These are phyloP conservation scores for Lipomyces oligophaga DNA, from an alignment of 805 yeast genomes.

Conservation along the genomic window DNA sequence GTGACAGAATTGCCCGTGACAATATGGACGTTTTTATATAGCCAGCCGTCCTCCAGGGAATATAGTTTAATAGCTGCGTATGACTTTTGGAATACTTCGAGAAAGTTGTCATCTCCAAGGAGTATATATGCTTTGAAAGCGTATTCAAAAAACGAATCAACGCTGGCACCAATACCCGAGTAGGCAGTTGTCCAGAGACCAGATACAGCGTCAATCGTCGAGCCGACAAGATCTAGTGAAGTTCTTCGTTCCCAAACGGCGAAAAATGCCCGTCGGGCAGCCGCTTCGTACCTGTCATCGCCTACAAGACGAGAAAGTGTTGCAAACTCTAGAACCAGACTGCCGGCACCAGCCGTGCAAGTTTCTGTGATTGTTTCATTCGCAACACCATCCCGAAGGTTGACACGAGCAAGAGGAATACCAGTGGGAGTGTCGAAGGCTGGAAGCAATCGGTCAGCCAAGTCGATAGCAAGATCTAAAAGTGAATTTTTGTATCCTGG, in stretches of 20 bases:
- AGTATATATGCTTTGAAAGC: slow-evolving; percentile 72
- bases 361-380: slow-evolving; percentile 49
- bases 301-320: slow-evolving; percentile 70
- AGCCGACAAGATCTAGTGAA: slow-evolving; percentile 63
- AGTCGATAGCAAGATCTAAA: slow-evolving; percentile 64
- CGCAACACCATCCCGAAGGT: slow-evolving; percentile 52
- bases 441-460: slow-evolving; percentile 66
- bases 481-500: slow-evolving; percentile 65
- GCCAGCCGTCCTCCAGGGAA: slow-evolving; percentile 50
- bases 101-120: slow-evolving; percentile 56
- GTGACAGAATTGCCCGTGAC: slow-evolving; percentile 49
- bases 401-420: slow-evolving; percentile 77
- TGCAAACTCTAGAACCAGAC: slow-evolving; percentile 77
- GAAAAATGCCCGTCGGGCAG: slow-evolving; percentile 59
- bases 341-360: slow-evolving; percentile 83
- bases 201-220: slow-evolving; percentile 62
- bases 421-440: slow-evolving; percentile 62
- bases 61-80: slow-evolving; percentile 57
- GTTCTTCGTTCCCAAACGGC: slow-evolving; percentile 68
- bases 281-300: slow-evolving; percentile 63
- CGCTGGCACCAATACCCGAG: slow-evolving; percentile 86
- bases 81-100: slow-evolving; percentile 54
- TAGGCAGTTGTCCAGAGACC: slow-evolving; percentile 55
- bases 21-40: slow-evolving; percentile 54
- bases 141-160: slow-evolving; percentile 88